Evolutionary conservation across 805 yeast species (phyloP).

Genomic region (Ascoidea tarda): DNA sequence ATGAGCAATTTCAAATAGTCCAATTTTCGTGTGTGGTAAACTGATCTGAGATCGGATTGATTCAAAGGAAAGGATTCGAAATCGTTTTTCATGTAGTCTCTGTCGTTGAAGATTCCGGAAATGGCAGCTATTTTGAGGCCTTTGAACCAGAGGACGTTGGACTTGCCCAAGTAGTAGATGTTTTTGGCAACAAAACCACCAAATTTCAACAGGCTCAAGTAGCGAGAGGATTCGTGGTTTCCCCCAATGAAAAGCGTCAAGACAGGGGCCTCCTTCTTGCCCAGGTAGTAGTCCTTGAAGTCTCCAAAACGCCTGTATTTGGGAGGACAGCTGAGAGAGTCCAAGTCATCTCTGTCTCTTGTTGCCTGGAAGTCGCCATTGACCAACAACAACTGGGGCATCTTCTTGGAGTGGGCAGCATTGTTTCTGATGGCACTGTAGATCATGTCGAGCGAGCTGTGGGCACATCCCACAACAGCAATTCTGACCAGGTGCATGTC

Average conservation of each 20-base stretch:
- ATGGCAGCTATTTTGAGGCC: constrained; percentile 72
- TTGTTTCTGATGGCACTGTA: constrained; percentile 19
- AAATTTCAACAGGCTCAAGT: constrained; percentile 50
- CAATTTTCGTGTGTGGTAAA: constrained; percentile 61
- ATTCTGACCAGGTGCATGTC: constrained; percentile 16
- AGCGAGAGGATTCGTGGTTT: constrained; percentile 83
- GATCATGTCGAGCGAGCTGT: constrained; percentile 57
- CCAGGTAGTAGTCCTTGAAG: constrained; percentile 57
- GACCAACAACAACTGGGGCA: constrained; percentile 50
- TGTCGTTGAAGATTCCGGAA: constrained; percentile 66
- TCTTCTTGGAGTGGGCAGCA: constrained; percentile 4
- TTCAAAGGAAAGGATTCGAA: constrained; percentile 36
- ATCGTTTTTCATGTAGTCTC: constrained; percentile 29
- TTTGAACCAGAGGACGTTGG: constrained; percentile 57
- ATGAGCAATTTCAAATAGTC: constrained; percentile 44
- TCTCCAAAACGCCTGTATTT: constrained; percentile 72
- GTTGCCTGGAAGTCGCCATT: constrained; percentile 91
- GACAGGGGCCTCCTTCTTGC: constrained; percentile 50
- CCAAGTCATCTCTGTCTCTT: constrained; percentile 46
- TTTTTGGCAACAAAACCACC: constrained; percentile 95
- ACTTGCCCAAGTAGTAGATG: constrained; percentile 72
- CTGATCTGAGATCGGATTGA: constrained; percentile 32
- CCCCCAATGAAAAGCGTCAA: constrained; percentile 85
- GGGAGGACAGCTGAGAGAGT: constrained; percentile 62
- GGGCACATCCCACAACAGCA: constrained; percentile 86